phyloP scores from a whole-genome alignment of 805 yeast genomes.

The Alloascoidea hylecoeti region DNA sequence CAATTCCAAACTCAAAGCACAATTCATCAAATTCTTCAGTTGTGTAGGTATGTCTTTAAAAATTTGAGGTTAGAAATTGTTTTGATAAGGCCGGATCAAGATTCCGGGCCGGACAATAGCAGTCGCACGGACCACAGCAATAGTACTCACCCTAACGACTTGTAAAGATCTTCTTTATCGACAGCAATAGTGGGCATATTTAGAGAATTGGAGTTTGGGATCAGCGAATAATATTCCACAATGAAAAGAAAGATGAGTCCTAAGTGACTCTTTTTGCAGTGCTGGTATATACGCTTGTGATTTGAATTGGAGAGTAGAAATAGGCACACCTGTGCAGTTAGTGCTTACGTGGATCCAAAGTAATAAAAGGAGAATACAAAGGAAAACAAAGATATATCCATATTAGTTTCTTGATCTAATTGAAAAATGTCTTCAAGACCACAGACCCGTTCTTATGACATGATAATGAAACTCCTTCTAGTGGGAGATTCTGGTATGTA shows the following conservation, averaged over 20 bases:
- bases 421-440: background rate
- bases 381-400: too few relatives aligned
- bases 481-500: slow-evolving; percentile 74
- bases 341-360: too few relatives aligned
- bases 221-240: slow-evolving; percentile 1
- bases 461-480: slow-evolving; percentile 80
- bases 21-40: slow-evolving; percentile 92
- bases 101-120: background rate
- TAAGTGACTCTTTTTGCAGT: too few relatives aligned
- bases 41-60: slow-evolving; percentile 42
- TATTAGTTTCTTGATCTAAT: too few relatives aligned
- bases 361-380: too few relatives aligned
- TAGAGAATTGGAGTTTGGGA: background rate
- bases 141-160: slow-evolving; percentile 43
- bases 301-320: too few relatives aligned
- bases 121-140: slow-evolving; percentile 11
- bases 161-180: slow-evolving; percentile 84
- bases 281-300: too few relatives aligned
- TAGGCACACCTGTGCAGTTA: too few relatives aligned
- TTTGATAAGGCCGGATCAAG: background rate
- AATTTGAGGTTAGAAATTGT: slow-evolving; percentile 1
- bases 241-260: too few relatives aligned
- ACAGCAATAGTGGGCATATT: slow-evolving; percentile 94
- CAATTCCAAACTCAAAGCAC: slow-evolving; percentile 95
- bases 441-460: slow-evolving; percentile 40